A percentile compares a stretch with the other conserved stretches of the same genome.
These are phyloP conservation scores for Phytopythium vexans DNA, from an alignment of 352 stramenopile species.

Conservation along the genomic window DNA sequence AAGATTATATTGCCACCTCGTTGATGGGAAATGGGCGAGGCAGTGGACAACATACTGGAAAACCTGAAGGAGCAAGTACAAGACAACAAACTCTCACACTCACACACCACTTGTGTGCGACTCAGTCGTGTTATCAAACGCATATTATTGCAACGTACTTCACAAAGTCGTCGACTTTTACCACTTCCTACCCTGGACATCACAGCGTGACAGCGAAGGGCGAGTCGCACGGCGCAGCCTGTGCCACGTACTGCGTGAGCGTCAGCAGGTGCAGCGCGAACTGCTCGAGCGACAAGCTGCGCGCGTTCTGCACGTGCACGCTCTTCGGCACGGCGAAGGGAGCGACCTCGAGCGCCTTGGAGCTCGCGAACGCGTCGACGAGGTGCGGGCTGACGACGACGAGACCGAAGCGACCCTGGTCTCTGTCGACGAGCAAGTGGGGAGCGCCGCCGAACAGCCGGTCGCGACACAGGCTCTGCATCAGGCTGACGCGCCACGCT, in stretches of 20 bases:
- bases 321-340: conserved; percentile 61
- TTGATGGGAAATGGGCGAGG: no score
- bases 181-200: no score
- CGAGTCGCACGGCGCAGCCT: conserved; percentile 50
- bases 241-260: conserved; percentile 46
- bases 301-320: conserved; percentile 46
- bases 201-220: conserved; percentile 52
- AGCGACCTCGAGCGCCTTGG: conserved; percentile 48
- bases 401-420: conserved; percentile 47
- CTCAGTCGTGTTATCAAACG: no score
- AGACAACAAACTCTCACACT: no score
- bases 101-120: no score
- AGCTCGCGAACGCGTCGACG: conserved; percentile 46
- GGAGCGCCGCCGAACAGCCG: conserved; percentile 44
- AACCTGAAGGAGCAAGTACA: no score
- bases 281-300: conserved; percentile 44
- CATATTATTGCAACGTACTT: no score
- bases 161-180: no score
- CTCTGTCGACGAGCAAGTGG: conserved; percentile 35
- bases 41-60: no score
- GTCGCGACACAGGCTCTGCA: conserved; percentile 58
- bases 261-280: conserved; percentile 54
- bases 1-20: no score
- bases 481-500: conserved; percentile 42
- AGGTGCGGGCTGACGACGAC: conserved; percentile 60